Conservation (phyloP, 2,329 filamentous ascomycete genomes). For the Venturia pyrina region DNA sequence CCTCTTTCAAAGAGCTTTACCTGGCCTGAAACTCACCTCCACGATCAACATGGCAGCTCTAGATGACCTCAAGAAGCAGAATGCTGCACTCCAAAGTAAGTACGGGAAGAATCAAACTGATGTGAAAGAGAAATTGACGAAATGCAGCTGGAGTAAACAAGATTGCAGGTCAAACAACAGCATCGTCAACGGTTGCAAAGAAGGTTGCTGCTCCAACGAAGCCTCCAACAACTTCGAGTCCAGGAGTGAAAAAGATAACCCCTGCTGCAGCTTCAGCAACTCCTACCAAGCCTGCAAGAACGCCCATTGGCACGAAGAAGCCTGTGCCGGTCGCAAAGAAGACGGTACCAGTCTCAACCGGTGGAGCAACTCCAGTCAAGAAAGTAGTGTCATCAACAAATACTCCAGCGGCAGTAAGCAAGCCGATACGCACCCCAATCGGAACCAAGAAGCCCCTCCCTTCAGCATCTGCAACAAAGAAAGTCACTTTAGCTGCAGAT, state of each 20-base stretch:
- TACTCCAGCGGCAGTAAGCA: slow-evolving; percentile 11
- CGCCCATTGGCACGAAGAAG: slow-evolving; percentile 18
- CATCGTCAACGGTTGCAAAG: neutral
- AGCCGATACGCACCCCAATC: slow-evolving; percentile 15
- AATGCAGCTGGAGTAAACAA: neutral
- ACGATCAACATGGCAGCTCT: slow-evolving; percentile 16
- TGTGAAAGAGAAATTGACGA: neutral
- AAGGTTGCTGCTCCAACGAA: slow-evolving; percentile 15
- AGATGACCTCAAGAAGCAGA: slow-evolving; percentile 32
- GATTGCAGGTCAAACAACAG: neutral
- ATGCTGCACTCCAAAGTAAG: slow-evolving; percentile 31
- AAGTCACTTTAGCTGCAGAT: slow-evolving; percentile 13
- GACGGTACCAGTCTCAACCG: slow-evolving; percentile 13
- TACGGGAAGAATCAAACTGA: neutral
- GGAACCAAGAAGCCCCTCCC: slow-evolving; percentile 16
- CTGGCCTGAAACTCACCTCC: neutral
- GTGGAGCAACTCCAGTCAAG: slow-evolving; percentile 16
- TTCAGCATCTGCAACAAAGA: slow-evolving; percentile 13
- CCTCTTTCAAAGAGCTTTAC: too few species aligned
- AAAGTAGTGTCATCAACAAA: slow-evolving; percentile 15
- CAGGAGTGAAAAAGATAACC: slow-evolving; percentile 13
- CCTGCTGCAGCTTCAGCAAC: slow-evolving; percentile 9
- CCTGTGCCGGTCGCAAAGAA: slow-evolving; percentile 15
- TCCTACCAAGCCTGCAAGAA: slow-evolving; percentile 11
- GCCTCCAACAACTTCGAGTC: slow-evolving; percentile 17